Percentiles rank a stretch among this genome's conserved stretches.
phyloP scores from a whole-genome alignment of 2,329 filamentous ascomycete species.

The Escovopsis sp. region DNA sequence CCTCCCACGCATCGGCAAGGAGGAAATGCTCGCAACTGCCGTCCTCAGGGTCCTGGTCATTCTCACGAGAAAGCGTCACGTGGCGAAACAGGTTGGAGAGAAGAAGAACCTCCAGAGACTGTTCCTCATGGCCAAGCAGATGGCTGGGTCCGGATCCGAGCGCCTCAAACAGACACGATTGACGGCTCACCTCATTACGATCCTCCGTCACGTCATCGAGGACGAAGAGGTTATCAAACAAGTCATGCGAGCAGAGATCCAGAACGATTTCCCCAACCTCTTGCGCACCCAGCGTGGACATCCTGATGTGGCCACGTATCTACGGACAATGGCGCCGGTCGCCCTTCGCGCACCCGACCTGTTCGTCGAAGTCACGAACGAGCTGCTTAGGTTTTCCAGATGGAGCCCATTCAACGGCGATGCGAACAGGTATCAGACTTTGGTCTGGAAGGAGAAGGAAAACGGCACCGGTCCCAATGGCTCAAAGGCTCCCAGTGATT shows the following conservation, averaged over 20 bases:
- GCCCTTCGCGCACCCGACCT: constrained; percentile 69
- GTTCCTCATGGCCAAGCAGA: constrained; percentile 90
- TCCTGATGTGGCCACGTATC: constrained; percentile 56
- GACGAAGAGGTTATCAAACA: constrained; percentile 84
- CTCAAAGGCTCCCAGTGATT: constrained; percentile 1
- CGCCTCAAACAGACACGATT: constrained; percentile 46
- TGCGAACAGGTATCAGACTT: constrained; percentile 16
- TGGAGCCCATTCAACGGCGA: constrained; percentile 33
- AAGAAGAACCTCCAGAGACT: constrained; percentile 80
- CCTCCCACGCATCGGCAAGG: constrained; percentile 74
- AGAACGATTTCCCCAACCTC: constrained; percentile 52
- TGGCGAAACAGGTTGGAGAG: constrained; percentile 66
- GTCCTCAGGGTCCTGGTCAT: constrained; percentile 75
- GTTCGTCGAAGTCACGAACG: constrained; percentile 78
- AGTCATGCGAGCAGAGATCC: constrained; percentile 83
- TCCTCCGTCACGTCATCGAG: constrained; percentile 85
- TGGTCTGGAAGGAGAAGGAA: constrained; percentile 28
- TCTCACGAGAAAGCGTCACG: constrained; percentile 61
- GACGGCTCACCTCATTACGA: constrained; percentile 57
- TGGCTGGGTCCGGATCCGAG: constrained; percentile 63
- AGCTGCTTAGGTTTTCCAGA: constrained; percentile 60
- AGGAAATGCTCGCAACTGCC: constrained; percentile 70
- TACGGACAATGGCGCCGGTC: constrained; percentile 64
- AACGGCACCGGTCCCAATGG: constrained; percentile 5
- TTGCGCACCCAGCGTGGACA: constrained; percentile 33